Evolutionary conservation across 2,329 filamentous ascomycete species (phyloP).

Genomic region (Aspergillus udagawae): DNA sequence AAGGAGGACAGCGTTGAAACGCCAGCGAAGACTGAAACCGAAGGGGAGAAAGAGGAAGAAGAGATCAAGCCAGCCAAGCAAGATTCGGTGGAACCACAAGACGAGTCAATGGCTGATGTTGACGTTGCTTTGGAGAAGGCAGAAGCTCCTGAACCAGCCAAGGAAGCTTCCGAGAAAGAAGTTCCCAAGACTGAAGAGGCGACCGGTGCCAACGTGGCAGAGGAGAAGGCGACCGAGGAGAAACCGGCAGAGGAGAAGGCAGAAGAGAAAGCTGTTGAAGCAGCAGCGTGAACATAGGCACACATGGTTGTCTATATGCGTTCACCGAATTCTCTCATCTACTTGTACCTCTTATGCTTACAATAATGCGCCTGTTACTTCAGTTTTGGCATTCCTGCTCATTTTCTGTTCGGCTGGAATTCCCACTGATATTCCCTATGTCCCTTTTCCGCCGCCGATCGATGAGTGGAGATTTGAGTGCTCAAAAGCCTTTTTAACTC

Average conservation of each 20-base stretch:
- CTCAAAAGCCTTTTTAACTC: neutral
- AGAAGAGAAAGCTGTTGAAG: slow-evolving; percentile 27
- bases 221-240: slow-evolving; percentile 32
- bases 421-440: neutral
- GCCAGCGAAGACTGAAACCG: slow-evolving; percentile 27
- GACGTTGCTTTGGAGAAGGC: slow-evolving; percentile 35
- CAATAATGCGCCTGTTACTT: neutral
- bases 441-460: neutral
- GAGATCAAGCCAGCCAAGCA: slow-evolving; percentile 31
- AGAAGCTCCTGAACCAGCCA: slow-evolving; percentile 14
- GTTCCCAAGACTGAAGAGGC: slow-evolving; percentile 17
- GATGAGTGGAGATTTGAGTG: neutral
- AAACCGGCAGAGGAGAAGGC: slow-evolving; percentile 32
- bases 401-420: neutral
- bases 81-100: slow-evolving; percentile 29
- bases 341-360: neutral
- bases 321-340: neutral
- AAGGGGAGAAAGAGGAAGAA: slow-evolving; percentile 30
- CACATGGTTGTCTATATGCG: neutral
- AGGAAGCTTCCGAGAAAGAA: slow-evolving; percentile 23
- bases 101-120: slow-evolving; percentile 36
- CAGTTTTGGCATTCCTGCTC: neutral
- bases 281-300: slow-evolving; percentile 19
- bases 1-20: slow-evolving; percentile 34
- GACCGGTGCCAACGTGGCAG: slow-evolving; percentile 34